Evolutionary conservation across 2,329 filamentous ascomycete genomes (phyloP), one percentile per base, ranked within the genome.

Genomic region (Sporothrix sp.): DNA sequence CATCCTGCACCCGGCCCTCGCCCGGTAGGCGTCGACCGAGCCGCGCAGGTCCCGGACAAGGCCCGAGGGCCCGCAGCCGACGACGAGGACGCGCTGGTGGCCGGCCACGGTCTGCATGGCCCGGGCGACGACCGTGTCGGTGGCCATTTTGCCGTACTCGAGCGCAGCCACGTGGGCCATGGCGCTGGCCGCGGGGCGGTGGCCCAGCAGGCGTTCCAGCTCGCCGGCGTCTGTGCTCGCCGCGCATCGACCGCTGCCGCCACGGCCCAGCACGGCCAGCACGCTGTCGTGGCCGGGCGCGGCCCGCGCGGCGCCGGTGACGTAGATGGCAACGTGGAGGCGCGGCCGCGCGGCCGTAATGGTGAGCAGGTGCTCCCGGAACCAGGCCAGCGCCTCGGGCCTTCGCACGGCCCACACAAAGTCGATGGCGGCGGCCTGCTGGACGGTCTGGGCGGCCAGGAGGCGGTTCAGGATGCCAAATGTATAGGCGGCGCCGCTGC

Each of bases 391-490:
- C 18, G 40, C 45, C 20, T 33, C 53, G 3, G 35, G 7, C 4
- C 23, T 46, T 13, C 37, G 28, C 1, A 57, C 52, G 1, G 55
- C 54, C 55, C 55, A 57, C n/a, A 57, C 36, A 42, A 57, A 54
- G 7, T 57, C 55, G 6, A 56, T 16, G 13, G n/a, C n/a, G n/a
- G n/a, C n/a, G n/a, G 50, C 46, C 16, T 48, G 54, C 7, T 14
- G 27, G 3, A 48, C 43, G 16, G 37, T 32, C 14, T 36, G 10
- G 16, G 48, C 48, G 9, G 48, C 32, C 9, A 56, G 25, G 3
- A 56, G 36, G 25, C 48, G 52, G 7, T 38, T 54, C 20, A 42
- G 42, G 23, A 57, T 32, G 18, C 50, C 56, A 50, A 57, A 53
- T 2, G 54, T 54, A 18, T 53, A 56, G 1, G 56, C 43, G 1